A percentile compares a stretch with the other conserved stretches of the same genome.
phyloP scores from a whole-genome alignment of 495 filamentous ascomycete genomes.

The Filosporella fistucella region DNA sequence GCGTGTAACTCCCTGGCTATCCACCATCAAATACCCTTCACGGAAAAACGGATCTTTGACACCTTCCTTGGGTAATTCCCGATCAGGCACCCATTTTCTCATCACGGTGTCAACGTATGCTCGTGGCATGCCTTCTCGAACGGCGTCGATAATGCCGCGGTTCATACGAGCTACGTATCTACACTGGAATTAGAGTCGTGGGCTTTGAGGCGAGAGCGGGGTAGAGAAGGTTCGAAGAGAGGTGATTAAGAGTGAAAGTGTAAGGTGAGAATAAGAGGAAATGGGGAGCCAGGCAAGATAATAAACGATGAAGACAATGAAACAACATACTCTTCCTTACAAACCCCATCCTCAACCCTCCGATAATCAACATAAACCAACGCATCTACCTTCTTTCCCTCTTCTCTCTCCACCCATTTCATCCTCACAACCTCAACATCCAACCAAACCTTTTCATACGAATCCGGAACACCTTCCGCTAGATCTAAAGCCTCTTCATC shows the following conservation, averaged over 20 bases:
- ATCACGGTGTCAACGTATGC: conserved; percentile 12
- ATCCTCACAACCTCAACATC: conserved; percentile 15
- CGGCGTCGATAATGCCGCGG: conserved; percentile 16
- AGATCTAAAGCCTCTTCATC: conserved; percentile 46
- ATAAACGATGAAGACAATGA: no score
- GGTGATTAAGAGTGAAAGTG: no score
- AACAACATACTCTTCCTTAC: conserved; percentile 20
- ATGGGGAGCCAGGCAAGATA: no score
- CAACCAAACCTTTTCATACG: conserved; percentile 41
- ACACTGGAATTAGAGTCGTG: no score
- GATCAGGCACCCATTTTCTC: conserved; percentile 15
- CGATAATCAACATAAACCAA: conserved; percentile 16
- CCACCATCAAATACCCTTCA: not conserved
- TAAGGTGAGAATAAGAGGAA: no score
- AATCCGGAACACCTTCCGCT: conserved; percentile 52
- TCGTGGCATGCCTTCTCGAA: conserved; percentile 12
- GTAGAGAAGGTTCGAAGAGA: no score
- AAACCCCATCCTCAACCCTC: not conserved
- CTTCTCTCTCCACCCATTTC: not conserved
- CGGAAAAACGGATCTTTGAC: conserved; percentile 15
- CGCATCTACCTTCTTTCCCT: not conserved
- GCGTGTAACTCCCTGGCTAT: no score
- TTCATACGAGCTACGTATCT: conserved; percentile 18
- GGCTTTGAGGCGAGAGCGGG: no score
- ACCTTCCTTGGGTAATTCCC: not conserved